A percentile compares a stretch with the other conserved stretches of the same genome.
These are phyloP conservation scores for Powellomyces hirtus DNA, from an alignment of 192 early-diverging fungal genomes.

Conservation along the genomic window DNA sequence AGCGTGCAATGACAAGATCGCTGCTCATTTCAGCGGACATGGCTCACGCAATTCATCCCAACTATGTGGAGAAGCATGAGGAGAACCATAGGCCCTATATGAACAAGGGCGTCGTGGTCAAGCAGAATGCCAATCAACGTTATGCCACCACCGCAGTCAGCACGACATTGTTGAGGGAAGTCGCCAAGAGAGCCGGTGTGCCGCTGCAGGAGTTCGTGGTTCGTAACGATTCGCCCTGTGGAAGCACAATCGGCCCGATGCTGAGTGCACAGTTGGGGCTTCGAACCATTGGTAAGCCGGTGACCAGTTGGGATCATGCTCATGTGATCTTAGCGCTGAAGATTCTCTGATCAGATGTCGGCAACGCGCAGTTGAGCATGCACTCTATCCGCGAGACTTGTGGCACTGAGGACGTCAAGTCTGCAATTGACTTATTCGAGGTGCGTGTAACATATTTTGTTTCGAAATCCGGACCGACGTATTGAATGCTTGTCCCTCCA, in stretches of 20 bases:
- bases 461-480: not conserved
- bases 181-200: conserved; percentile 61
- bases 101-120: conserved; percentile 93
- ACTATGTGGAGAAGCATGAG: conserved; percentile 92
- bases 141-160: conserved; percentile 61
- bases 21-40: conserved; percentile 90
- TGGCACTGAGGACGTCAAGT: conserved; percentile 82
- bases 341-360: conserved; percentile 65
- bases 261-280: conserved; percentile 89
- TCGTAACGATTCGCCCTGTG: conserved; percentile 92
- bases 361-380: conserved; percentile 95
- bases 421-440: conserved; percentile 83
- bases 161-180: conserved; percentile 51
- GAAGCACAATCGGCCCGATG: conserved; percentile 97
- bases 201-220: conserved; percentile 81
- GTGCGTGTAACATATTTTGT: conserved; percentile 33
- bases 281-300: conserved; percentile 82
- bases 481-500: conserved; percentile 12
- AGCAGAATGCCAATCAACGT: conserved; percentile 95
- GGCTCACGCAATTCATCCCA: conserved; percentile 89
- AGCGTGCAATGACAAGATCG: conserved; percentile 80
- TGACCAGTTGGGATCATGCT: not conserved
- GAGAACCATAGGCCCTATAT: conserved; percentile 83
- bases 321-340: not conserved
- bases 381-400: conserved; percentile 93